Evolutionary conservation across 2,329 filamentous ascomycete genomes (phyloP), one percentile per base, ranked within the genome.

Genomic region (Aspergillus ibericus): DNA sequence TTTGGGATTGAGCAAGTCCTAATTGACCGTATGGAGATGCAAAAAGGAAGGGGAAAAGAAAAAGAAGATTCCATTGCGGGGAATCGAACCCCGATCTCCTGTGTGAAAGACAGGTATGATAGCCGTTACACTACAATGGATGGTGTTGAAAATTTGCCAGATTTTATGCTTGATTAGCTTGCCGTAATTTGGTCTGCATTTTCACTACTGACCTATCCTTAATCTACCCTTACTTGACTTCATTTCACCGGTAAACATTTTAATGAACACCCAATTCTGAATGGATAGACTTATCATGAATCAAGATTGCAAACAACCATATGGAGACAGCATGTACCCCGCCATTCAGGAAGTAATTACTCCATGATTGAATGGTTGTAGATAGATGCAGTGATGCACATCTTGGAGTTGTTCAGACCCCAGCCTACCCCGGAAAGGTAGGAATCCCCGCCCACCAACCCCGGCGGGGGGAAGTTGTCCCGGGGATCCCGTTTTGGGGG

Each of bases 101-200:
- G 54, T 57, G 58, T 59, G 58, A 59, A 59, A 59, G 58, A 57
- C 54, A 57, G 58, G 49, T 50, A 59, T 59, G 58, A 50, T 59
- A 59, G 58, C 58, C 58, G 49, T 57, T 59, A 59, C 58, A 59
- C 54, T 50, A 59, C 54, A 59, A 22, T 54, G 58, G 58, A 59
- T 29, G 22, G 1, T 13, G 25, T 40, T 32, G 8, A 8, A 32
- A 22, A 42, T 5, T 9, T 5, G 15, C 27, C 6, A 25, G 27
- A 13, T 16, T 48, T 48, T 27, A 48, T 29, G 44, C 44, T 5
- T 13, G 18, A 29, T 13, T 15, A 48, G 6, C 25, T 18, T 2
- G 22, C 7, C 15, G 12, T 6, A 3, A 20, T 13, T 22, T 10
- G 29, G 9, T 10, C 29, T 32, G 7, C 1, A 9, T n/a, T 40